Conservation (phyloP, 441 rosid species). For the Lepidium campestre region DNA sequence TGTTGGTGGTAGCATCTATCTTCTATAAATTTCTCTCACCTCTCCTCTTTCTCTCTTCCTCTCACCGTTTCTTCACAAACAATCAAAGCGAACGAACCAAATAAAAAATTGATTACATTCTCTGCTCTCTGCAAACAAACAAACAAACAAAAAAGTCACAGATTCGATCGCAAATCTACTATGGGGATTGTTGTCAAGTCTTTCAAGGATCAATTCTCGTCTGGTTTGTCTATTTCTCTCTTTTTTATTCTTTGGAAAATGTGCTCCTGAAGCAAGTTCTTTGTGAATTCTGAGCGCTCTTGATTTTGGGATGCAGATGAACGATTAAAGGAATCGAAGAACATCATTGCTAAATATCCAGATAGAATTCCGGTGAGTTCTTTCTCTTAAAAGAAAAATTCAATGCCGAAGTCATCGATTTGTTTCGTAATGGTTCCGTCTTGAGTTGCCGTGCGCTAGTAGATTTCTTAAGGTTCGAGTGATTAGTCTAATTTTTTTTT, state of each 20-base stretch:
- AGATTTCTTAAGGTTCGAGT: background rate
- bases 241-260: background rate
- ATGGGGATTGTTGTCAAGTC: constrained; percentile 38
- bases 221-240: constrained; percentile 36
- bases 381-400: background rate
- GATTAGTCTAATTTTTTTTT: background rate
- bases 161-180: background rate
- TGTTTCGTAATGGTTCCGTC: background rate
- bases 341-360: constrained; percentile 59
- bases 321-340: constrained; percentile 60
- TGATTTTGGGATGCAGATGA: constrained; percentile 37
- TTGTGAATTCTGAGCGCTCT: background rate
- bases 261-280: background rate
- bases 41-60: background rate
- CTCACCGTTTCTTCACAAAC: constrained; percentile 13
- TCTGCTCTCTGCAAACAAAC: background rate
- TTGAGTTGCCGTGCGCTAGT: constrained; percentile 5
- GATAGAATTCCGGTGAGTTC: constrained; percentile 71
- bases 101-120: constrained; percentile 9
- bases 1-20: background rate
- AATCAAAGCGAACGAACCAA: constrained; percentile 16
- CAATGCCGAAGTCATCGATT: background rate
- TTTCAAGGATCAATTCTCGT: constrained; percentile 69
- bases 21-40: constrained; percentile 2
- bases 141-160: background rate